Evolutionary conservation across 306 rosid species (phyloP), one percentile per base, ranked within the genome.

Genomic region (Cucurbita pepo): DNA sequence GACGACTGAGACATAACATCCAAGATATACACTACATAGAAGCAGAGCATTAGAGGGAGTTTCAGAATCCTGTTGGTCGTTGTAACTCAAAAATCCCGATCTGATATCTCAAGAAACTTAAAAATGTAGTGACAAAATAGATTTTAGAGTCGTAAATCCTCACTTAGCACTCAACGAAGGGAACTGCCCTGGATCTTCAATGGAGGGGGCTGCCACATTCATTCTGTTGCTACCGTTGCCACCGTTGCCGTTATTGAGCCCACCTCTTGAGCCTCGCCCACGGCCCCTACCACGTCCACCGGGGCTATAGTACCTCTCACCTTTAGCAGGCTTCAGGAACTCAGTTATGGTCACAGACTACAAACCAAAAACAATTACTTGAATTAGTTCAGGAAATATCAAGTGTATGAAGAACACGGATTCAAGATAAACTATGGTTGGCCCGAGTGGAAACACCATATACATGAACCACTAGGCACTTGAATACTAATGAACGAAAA

Each of bases 311-410:
- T 58, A 74, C 77, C 76, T 77, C 83, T 89, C 95, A 5, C 99
- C 99, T 52, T 87, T 97, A 75, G 91, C 82, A 10, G 92, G 96
- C 92, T 95, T 95, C 85, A 95, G 90, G 69, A 95, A 91, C 87
- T 91, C 96, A 1, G 84, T 95, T 69, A 89, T 95, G 84, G 90
- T 89, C 25, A 91, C 92, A 77, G 92, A 75, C 97, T 95, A 71
- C 80, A 56, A 30, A 1, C 14, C 30, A 22, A 74, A 47, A 30
- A 58, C 40, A 45, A 30, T 19, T 41, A 22, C 37, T 38, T 73
- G 0, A 43, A 58, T n/a, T 8, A 58, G 57, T 5, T 63, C 14
- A 40, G 50, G 2, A 16, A 38, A 62, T 36, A n/a, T 0, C 9
- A 34, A 74, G 7, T 11, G 45, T 2, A 58, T 8, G n/a, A 57